These are phyloP conservation scores for Mycena metata DNA, from an alignment of 768 basidiomycete species.

Conservation along the genomic window DNA sequence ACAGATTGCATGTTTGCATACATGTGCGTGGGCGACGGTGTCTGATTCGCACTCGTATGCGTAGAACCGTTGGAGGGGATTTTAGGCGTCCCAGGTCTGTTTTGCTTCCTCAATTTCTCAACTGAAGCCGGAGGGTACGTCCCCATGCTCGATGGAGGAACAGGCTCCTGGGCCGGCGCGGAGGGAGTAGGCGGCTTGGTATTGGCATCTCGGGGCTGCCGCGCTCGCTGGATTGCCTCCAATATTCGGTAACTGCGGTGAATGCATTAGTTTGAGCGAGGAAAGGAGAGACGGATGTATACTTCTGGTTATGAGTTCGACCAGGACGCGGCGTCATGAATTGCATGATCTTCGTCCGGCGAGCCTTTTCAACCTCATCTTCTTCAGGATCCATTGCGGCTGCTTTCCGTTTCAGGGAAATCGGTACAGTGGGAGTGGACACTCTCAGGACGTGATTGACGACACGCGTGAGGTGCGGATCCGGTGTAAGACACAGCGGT, in stretches of 20 bases:
- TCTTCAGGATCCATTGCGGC: conserved; percentile 78
- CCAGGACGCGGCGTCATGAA: conserved; percentile 78
- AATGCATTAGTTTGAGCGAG: conserved; percentile 14
- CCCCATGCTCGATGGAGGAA: conserved; percentile 7
- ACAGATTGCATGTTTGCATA: conserved; percentile 36
- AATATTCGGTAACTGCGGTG: conserved; percentile 67
- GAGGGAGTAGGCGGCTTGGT: conserved; percentile 31
- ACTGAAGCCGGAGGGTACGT: conserved; percentile 27
- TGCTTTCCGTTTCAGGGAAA: conserved; percentile 84
- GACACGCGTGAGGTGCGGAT: conserved; percentile 81
- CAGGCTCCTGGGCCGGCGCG: conserved; percentile 16
- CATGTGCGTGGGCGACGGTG: conserved; percentile 39
- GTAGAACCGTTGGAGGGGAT: conserved; percentile 28
- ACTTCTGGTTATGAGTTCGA: conserved; percentile 67
- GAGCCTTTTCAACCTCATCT: conserved; percentile 80
- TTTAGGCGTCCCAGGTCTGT: conserved; percentile 38
- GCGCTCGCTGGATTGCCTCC: conserved; percentile 57
- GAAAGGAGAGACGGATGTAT: conserved; percentile 34
- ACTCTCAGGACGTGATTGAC: conserved; percentile 82
- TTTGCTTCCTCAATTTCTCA: conserved; percentile 45
- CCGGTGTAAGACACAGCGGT: conserved; percentile 84
- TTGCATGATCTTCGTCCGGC: conserved; percentile 80
- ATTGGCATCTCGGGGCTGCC: conserved; percentile 23
- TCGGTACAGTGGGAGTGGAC: conserved; percentile 79
- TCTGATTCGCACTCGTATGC: conserved; percentile 37